Evolutionary conservation across 257 asterid genomes (phyloP).

Genomic region (Solanum appendiculatum): DNA sequence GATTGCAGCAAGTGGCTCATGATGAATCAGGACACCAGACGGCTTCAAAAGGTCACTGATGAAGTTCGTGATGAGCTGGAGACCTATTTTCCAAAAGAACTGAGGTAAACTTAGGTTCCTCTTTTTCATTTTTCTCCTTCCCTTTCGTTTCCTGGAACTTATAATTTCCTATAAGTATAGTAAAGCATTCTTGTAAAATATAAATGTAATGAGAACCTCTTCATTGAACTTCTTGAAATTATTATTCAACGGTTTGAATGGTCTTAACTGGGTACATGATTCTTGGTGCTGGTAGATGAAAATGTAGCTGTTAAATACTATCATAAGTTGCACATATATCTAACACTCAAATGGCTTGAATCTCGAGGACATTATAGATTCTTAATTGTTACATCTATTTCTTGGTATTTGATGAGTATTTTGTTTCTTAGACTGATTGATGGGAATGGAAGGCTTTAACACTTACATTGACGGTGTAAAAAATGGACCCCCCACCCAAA

Average conservation of each 20-base stretch:
- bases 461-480: neutral
- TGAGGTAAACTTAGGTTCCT: conserved; percentile 37
- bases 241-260: neutral
- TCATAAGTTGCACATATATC: neutral
- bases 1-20: conserved; percentile 92
- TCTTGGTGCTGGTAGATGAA: neutral
- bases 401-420: neutral
- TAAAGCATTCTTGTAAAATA: neutral
- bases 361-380: neutral
- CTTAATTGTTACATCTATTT: neutral
- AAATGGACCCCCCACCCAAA: neutral
- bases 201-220: neutral
- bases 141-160: neutral
- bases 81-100: conserved; percentile 60
- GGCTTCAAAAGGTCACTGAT: conserved; percentile 87
- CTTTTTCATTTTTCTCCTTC: neutral
- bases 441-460: neutral
- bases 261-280: neutral
- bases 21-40: conserved; percentile 93
- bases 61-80: conserved; percentile 79
- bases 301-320: neutral
- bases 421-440: neutral
- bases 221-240: neutral
- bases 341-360: neutral
- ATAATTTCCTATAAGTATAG: neutral